phyloP scores from a whole-genome alignment of 1,284 basidiomycete genomes.

The Rhodotorula sp. region DNA sequence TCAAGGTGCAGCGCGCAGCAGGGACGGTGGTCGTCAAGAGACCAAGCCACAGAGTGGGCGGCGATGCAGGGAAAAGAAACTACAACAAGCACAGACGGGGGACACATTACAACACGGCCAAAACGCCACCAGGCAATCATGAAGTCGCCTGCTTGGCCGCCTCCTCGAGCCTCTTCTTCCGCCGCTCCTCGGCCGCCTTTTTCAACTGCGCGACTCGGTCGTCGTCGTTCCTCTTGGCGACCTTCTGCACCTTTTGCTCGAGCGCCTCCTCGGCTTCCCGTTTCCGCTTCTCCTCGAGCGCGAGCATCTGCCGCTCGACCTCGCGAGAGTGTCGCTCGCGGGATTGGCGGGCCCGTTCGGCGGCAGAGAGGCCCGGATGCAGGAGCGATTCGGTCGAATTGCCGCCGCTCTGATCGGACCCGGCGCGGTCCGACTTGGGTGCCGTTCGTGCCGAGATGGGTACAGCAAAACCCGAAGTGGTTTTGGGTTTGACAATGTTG shows the following conservation, averaged over 20 bases:
- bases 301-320: conserved; percentile 43
- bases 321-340: conserved; percentile 42
- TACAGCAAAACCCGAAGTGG: conserved; percentile 16
- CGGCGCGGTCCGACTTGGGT: not conserved
- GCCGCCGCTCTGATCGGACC: too few species aligned
- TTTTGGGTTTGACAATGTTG: conserved; percentile 60
- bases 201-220: conserved; percentile 42
- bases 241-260: conserved; percentile 35
- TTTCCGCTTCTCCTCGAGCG: conserved; percentile 41
- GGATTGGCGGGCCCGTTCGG: conserved; percentile 32
- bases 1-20: not conserved
- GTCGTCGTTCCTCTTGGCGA: conserved; percentile 42
- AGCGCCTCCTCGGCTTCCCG: conserved; percentile 40
- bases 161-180: conserved; percentile 35
- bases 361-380: conserved; percentile 30
- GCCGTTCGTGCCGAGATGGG: conserved; percentile 4
- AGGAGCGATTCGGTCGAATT: conserved; percentile 7
- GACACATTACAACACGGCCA: not conserved
- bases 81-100: not conserved
- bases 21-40: not conserved
- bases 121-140: not conserved
- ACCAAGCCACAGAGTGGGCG: too few species aligned
- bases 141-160: not conserved
- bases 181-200: conserved; percentile 42
- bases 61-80: not conserved